A percentile compares a stretch with the other conserved stretches of the same genome.
phyloP scores from a whole-genome alignment of 139 green algal genomes.

The Chlorella sp. region DNA sequence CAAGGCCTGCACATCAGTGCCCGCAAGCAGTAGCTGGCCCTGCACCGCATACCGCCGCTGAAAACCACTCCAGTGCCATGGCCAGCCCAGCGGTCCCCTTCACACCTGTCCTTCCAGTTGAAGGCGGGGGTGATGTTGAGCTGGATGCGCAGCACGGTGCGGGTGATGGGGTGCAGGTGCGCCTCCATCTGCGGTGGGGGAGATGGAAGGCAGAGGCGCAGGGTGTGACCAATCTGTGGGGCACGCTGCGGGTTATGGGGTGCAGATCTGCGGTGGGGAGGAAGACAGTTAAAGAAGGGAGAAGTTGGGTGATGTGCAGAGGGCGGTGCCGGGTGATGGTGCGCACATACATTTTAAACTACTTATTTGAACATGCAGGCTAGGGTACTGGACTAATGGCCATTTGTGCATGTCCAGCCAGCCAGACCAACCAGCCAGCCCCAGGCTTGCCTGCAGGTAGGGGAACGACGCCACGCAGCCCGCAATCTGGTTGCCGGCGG shows the following conservation, averaged over 20 bases:
- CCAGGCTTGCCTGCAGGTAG: constrained; percentile 68
- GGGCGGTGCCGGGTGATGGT: too few species aligned
- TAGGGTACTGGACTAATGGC: too few species aligned
- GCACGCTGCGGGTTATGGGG: too few species aligned
- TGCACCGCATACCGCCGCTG: too few species aligned
- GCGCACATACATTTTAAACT: too few species aligned
- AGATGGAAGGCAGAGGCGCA: neutral
- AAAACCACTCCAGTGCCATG: too few species aligned
- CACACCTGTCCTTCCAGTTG: constrained; percentile 74
- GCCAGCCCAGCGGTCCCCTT: neutral
- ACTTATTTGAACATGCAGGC: too few species aligned
- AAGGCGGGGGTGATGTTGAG: constrained; percentile 84
- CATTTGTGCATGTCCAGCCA: neutral
- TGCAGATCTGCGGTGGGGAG: too few species aligned
- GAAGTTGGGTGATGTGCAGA: too few species aligned
- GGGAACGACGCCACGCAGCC: constrained; percentile 82
- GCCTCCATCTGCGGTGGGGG: constrained; percentile 41
- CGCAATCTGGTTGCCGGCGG: constrained; percentile 64
- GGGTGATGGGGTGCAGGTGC: constrained; percentile 94
- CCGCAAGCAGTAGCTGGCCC: too few species aligned
- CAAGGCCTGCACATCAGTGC: too few species aligned
- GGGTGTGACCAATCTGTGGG: neutral
- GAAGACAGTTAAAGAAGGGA: too few species aligned
- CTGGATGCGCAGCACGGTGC: constrained; percentile 90
- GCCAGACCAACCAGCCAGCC: neutral